These are phyloP conservation scores for Claviceps maximensis DNA, from an alignment of 2,329 filamentous ascomycete genomes.

Conservation along the genomic window DNA sequence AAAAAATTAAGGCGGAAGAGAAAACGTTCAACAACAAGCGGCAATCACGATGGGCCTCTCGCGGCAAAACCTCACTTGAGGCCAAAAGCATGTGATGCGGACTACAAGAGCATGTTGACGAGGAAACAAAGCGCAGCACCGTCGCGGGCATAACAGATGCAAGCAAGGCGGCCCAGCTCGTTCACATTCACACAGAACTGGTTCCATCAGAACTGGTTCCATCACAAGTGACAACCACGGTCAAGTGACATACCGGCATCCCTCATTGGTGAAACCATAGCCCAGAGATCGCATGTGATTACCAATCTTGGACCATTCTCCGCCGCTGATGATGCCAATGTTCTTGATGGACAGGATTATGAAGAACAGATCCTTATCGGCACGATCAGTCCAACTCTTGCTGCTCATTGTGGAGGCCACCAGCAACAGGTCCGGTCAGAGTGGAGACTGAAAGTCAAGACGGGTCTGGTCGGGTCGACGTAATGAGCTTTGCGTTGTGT, in stretches of 20 bases:
- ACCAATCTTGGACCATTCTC: conserved; percentile 49
- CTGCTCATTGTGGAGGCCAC: conserved; percentile 28
- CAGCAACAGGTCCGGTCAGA: not conserved
- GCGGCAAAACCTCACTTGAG: not conserved
- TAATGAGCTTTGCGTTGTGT: not conserved
- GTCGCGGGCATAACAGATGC: not conserved
- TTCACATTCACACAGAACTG: not conserved
- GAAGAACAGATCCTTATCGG: conserved; percentile 51
- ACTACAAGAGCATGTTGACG: not conserved
- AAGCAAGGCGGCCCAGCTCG: not conserved
- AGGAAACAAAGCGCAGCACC: not conserved
- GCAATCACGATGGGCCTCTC: not conserved
- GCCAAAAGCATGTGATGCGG: not conserved
- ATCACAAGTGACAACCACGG: not conserved
- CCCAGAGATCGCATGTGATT: conserved; percentile 45
- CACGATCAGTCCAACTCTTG: conserved; percentile 49
- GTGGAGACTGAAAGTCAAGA: not conserved
- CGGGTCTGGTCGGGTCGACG: not conserved
- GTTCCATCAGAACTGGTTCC: not conserved
- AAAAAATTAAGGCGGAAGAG: no score
- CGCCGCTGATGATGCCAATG: conserved; percentile 48
- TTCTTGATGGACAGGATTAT: conserved; percentile 50
- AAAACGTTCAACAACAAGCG: not conserved
- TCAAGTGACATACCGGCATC: conserved; percentile 40
- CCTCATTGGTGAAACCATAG: conserved; percentile 52